Evolutionary conservation across 2,329 filamentous ascomycete genomes (phyloP).

Genomic region (Thielaviopsis euricoi): DNA sequence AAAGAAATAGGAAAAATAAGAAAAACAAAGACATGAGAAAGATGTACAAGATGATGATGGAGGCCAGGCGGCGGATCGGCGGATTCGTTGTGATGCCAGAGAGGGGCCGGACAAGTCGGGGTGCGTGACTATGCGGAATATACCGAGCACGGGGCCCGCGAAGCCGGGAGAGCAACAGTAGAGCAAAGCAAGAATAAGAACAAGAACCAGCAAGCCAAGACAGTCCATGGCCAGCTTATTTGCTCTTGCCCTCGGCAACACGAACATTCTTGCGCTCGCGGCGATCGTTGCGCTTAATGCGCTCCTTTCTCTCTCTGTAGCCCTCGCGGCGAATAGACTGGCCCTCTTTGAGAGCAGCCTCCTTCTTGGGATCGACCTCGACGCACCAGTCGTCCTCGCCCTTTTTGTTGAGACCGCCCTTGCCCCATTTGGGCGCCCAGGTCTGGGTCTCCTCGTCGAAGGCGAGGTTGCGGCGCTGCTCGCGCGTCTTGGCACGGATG

Average conservation of each 20-base stretch:
- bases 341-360: slow-evolving; percentile 44
- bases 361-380: slow-evolving; percentile 69
- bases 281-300: slow-evolving; percentile 53
- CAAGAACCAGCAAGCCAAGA: too few species aligned
- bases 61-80: neutral
- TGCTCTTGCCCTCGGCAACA: slow-evolving; percentile 19
- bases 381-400: slow-evolving; percentile 77
- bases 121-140: too few species aligned
- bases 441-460: slow-evolving; percentile 74
- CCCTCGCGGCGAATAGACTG: slow-evolving; percentile 45
- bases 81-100: too few species aligned
- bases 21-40: neutral
- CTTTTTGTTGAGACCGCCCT: slow-evolving; percentile 76
- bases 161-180: too few species aligned
- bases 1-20: neutral
- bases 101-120: too few species aligned
- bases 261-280: slow-evolving; percentile 51
- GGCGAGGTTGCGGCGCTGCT: slow-evolving; percentile 55
- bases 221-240: slow-evolving; percentile 7
- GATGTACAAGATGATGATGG: neutral
- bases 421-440: slow-evolving; percentile 92
- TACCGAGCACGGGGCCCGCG: too few species aligned
- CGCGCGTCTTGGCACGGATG: slow-evolving; percentile 75
- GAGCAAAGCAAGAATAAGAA: too few species aligned
- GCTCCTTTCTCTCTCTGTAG: slow-evolving; percentile 49